These are phyloP conservation scores for Alternaria panax DNA, from an alignment of 2,329 filamentous ascomycete species.

Conservation along the genomic window DNA sequence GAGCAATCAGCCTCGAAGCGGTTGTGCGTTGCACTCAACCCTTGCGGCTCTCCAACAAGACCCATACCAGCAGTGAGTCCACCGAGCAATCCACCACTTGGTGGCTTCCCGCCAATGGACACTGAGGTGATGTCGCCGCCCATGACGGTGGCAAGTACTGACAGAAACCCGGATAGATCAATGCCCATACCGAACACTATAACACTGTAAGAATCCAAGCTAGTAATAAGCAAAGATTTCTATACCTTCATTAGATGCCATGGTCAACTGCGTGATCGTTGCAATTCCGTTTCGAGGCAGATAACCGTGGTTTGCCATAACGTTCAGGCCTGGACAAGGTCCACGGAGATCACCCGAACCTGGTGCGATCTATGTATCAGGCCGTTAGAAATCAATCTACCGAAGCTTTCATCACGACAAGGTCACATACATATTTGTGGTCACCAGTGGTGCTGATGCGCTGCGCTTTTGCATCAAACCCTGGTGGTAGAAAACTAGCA, in stretches of 20 bases:
- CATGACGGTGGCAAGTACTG: slow-evolving; percentile 20
- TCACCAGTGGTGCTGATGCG: background rate
- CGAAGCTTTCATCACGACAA: background rate
- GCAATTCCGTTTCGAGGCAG: slow-evolving; percentile 41
- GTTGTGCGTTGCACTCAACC: slow-evolving; percentile 27
- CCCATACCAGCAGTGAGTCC: slow-evolving; percentile 25
- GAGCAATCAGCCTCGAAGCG: slow-evolving; percentile 30
- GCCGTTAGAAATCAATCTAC: background rate
- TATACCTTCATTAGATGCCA: background rate
- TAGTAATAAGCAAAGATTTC: background rate
- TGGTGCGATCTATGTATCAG: background rate
- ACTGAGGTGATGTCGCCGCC: slow-evolving; percentile 22
- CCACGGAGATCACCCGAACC: slow-evolving; percentile 25
- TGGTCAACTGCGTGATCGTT: slow-evolving; percentile 10
- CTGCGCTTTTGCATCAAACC: background rate
- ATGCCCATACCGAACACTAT: slow-evolving; percentile 21
- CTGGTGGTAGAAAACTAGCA: background rate
- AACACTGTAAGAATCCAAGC: background rate
- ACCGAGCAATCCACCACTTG: slow-evolving; percentile 22
- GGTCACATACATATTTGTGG: background rate
- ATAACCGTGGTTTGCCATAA: slow-evolving; percentile 43
- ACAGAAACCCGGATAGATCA: slow-evolving; percentile 24
- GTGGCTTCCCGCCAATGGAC: slow-evolving; percentile 23
- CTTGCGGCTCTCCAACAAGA: slow-evolving; percentile 21
- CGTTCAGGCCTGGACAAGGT: slow-evolving; percentile 43